Evolutionary conservation across 2,329 filamentous ascomycete species (phyloP).

Genomic region (Pyrenophora tritici-repentis): DNA sequence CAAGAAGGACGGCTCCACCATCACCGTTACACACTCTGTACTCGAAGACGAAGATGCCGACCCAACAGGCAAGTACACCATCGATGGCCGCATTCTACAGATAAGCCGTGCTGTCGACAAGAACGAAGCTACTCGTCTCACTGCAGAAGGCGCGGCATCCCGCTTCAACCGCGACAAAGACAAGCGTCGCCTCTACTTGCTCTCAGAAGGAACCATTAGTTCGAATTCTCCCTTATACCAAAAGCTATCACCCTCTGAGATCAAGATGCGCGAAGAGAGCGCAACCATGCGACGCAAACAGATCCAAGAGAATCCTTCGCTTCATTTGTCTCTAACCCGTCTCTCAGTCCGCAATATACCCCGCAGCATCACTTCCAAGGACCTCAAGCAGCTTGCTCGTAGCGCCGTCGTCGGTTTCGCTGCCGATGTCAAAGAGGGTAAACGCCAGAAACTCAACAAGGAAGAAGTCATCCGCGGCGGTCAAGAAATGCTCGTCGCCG

Average conservation of each 20-base stretch:
- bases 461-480: slow-evolving; percentile 84
- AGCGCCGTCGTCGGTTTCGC: slow-evolving; percentile 95
- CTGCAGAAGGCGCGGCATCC: slow-evolving; percentile 66
- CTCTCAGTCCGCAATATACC: slow-evolving; percentile 92
- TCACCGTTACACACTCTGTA: slow-evolving; percentile 66
- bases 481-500: slow-evolving; percentile 78
- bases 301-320: slow-evolving; percentile 85
- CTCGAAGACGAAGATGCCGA: slow-evolving; percentile 86
- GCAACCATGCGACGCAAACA: slow-evolving; percentile 85
- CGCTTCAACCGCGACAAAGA: slow-evolving; percentile 77
- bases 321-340: slow-evolving; percentile 87
- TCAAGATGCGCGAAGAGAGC: slow-evolving; percentile 87
- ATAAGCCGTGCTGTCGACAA: slow-evolving; percentile 85
- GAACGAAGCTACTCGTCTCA: slow-evolving; percentile 75
- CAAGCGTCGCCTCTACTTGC: slow-evolving; percentile 85
- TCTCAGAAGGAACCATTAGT: slow-evolving; percentile 83
- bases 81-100: slow-evolving; percentile 86
- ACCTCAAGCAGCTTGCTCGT: slow-evolving; percentile 86
- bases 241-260: slow-evolving; percentile 75
- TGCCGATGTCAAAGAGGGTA: slow-evolving; percentile 79
- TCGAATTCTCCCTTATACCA: slow-evolving; percentile 77
- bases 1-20: slow-evolving; percentile 43
- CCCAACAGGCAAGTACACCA: slow-evolving; percentile 80
- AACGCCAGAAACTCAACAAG: slow-evolving; percentile 78
- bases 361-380: slow-evolving; percentile 79